Evolutionary conservation across 1,284 basidiomycete species (phyloP).

Genomic region (Tilletiaria anomala): DNA sequence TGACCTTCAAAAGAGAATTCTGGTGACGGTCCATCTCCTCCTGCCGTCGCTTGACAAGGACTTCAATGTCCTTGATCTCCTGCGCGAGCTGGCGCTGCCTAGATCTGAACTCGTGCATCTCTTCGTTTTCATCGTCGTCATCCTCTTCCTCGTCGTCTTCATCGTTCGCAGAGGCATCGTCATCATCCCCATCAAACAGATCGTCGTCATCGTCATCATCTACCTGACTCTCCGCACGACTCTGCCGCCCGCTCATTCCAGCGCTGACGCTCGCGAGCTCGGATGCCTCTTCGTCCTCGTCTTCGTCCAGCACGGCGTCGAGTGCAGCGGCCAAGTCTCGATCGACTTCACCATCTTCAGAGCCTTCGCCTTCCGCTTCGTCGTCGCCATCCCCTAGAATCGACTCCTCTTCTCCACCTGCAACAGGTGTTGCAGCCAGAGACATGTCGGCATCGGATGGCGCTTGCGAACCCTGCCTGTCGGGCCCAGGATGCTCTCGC

Average conservation of each 20-base stretch:
- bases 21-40: conserved; percentile 30
- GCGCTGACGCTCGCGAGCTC: conserved; percentile 9
- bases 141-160: conserved; percentile 61
- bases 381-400: conserved; percentile 42
- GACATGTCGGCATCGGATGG: conserved; percentile 42
- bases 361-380: conserved; percentile 42
- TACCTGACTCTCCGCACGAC: too few relatives aligned
- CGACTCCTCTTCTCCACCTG: conserved; percentile 11
- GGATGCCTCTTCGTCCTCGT: conserved; percentile 46
- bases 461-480: conserved; percentile 21
- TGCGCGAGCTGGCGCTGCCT: conserved; percentile 36
- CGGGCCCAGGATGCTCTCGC: conserved; percentile 41
- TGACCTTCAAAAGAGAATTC: conserved; percentile 32
- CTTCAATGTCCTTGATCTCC: conserved; percentile 35
- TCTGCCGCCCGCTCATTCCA: conserved; percentile 24
- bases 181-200: background rate
- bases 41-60: conserved; percentile 30
- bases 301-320: conserved; percentile 40
- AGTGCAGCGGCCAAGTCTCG: conserved; percentile 42
- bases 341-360: conserved; percentile 56
- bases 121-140: conserved; percentile 36
- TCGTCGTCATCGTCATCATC: conserved; percentile 26
- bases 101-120: conserved; percentile 25
- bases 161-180: conserved; percentile 51
- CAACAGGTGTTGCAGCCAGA: too few relatives aligned